Conservation (phyloP, 2,329 filamentous ascomycete genomes). For the Arthrobotrys entomopaga region DNA sequence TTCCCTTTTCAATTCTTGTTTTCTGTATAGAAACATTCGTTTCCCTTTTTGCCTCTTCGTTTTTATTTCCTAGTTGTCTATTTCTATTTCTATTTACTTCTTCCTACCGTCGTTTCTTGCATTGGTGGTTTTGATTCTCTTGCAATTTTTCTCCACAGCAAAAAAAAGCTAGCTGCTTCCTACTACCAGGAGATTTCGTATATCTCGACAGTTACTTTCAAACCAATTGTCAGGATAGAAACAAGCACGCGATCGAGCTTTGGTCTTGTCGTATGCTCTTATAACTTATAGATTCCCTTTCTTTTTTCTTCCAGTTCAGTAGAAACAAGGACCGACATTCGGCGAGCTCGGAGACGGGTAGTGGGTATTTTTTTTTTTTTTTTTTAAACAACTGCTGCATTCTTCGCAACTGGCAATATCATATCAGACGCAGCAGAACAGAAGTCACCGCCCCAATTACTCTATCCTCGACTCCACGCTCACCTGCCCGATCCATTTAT, state of each 20-base stretch:
- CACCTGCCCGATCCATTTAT: slow-evolving; percentile 45
- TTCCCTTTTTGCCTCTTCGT: slow-evolving; percentile 26
- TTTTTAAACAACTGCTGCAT: slow-evolving; percentile 17
- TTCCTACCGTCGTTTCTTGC: slow-evolving; percentile 22
- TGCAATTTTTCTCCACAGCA: slow-evolving; percentile 31
- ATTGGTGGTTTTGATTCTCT: slow-evolving; percentile 47
- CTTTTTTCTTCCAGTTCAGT: neutral
- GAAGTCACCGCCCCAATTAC: slow-evolving; percentile 47
- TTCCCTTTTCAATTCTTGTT: slow-evolving; percentile 48
- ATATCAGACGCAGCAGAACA: slow-evolving; percentile 51
- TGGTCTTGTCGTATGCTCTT: slow-evolving; percentile 26
- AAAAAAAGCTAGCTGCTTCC: slow-evolving; percentile 22
- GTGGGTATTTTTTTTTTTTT: slow-evolving; percentile 15
- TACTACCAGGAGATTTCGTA: neutral
- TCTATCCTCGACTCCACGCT: slow-evolving; percentile 29
- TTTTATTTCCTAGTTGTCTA: slow-evolving; percentile 16
- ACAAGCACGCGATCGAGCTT: slow-evolving; percentile 35
- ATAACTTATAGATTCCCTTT: slow-evolving; percentile 7
- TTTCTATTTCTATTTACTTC: slow-evolving; percentile 21
- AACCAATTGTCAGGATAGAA: slow-evolving; percentile 29
- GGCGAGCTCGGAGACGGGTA: slow-evolving; percentile 3
- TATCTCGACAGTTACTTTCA: slow-evolving; percentile 14
- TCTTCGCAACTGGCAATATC: slow-evolving; percentile 11
- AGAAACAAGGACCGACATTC: neutral
- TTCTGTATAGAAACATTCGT: slow-evolving; percentile 49